Conservation (phyloP, 495 filamentous ascomycete genomes). For the Tuber umbilicatum region DNA sequence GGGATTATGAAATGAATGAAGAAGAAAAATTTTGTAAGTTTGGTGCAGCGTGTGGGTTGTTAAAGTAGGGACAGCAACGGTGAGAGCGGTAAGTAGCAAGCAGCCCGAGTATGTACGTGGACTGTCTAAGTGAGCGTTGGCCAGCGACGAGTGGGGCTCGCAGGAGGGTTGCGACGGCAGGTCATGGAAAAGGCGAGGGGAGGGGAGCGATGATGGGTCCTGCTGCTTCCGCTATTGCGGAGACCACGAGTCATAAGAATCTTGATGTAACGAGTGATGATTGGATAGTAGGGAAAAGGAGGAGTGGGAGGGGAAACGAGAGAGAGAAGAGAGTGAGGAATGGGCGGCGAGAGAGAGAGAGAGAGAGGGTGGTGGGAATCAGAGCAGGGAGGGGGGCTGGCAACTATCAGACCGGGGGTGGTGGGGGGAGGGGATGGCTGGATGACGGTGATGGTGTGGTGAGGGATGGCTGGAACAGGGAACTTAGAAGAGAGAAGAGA, state of each 20-base stretch:
- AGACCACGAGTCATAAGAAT: conserved; percentile 36
- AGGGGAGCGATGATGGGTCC: conserved; percentile 28
- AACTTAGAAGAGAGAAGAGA: not conserved
- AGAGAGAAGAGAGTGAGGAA: not conserved
- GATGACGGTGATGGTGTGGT: not conserved
- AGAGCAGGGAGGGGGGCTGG: not conserved
- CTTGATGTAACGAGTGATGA: not conserved
- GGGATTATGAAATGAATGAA: conserved; percentile 20
- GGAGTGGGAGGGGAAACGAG: not conserved
- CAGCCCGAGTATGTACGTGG: conserved; percentile 21
- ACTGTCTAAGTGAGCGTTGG: conserved; percentile 30
- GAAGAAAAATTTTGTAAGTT: conserved; percentile 22
- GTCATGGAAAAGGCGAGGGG: conserved; percentile 34
- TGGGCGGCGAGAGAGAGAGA: not conserved
- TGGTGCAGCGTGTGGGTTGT: conserved; percentile 6
- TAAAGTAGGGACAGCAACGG: conserved; percentile 7
- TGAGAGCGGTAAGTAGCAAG: conserved; percentile 15
- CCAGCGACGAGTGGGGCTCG: conserved; percentile 36
- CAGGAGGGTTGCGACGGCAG: conserved; percentile 34
- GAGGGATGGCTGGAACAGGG: not conserved
- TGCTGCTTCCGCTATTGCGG: conserved; percentile 27
- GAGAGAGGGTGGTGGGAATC: not conserved
- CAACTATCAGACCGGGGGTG: not conserved
- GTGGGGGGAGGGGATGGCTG: conserved; percentile 2
- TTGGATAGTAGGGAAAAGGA: not conserved